Evolutionary conservation across 805 yeast genomes (phyloP), one percentile per base, ranked within the genome.

Genomic region (Wickerhamiella shivajii): DNA sequence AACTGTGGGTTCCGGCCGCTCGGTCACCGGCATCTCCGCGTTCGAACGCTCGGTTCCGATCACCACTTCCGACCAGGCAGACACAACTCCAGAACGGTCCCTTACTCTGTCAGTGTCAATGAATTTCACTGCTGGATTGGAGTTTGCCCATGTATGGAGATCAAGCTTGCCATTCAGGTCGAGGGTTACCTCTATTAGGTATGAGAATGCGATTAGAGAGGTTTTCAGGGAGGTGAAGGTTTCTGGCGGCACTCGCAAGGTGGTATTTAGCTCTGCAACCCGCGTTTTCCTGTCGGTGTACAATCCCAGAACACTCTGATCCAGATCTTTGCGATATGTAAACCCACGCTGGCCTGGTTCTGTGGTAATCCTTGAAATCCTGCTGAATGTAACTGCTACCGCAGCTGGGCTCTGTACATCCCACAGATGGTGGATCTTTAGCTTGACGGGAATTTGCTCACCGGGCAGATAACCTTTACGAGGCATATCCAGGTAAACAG

Each of bases 151-250:
- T 5, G 37, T 31, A 12, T 39, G 49, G 5, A 62, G 54, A 6
- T 53, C 44, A 39, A 60, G 64, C 39, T 68, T 73, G 15, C 77
- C 80, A 2, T 85, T 73, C 26, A 85, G 56, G 47, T 84, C 84
- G n/a, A 79, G 71, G 37, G 81, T 63, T 3, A 78, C 84, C 51
- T 84, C 96, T 11, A 84, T 59, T 49, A 77, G 79, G 51, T 85
- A 84, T 49, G 79, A 87, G 53, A 84, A 84, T 3, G 83, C 66
- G 6, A 83, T 81, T 30, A 75, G 56, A 2, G 71, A 71, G 1
- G 78, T 77, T 12, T 69, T 64, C 10, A 81, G 78, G 0, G 93
- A 79, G 1, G 94, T 92, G 50, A 84, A 81, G 1, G 79, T 74
- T 45, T 84, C 94, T 1, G 77, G 69, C 0, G 96, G 95, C 0